Conservation (phyloP, 345 rosid species). For the Linum tenue region DNA sequence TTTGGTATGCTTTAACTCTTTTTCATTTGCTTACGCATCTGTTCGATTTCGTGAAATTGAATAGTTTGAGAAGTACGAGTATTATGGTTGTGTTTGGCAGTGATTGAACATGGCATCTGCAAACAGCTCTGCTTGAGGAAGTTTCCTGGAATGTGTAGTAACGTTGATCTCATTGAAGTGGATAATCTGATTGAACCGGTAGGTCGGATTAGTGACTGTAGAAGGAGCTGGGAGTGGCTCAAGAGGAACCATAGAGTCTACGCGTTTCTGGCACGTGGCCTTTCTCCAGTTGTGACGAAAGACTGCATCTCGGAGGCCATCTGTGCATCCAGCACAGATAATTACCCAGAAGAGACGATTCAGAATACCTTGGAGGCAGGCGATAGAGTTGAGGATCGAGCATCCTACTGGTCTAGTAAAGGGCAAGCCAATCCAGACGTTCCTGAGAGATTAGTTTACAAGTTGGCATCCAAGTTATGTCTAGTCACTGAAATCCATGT, state of each 20-base stretch:
- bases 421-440: slow-evolving; percentile 22
- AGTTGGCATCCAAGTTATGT: slow-evolving; percentile 27
- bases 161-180: slow-evolving; percentile 15
- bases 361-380: slow-evolving; percentile 31
- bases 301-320: slow-evolving; percentile 29
- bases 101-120: slow-evolving; percentile 21
- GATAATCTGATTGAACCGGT: slow-evolving; percentile 20
- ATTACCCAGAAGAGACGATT: slow-evolving; percentile 31
- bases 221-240: slow-evolving; percentile 16
- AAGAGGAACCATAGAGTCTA: slow-evolving; percentile 27
- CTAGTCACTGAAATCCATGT: slow-evolving; percentile 29
- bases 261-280: slow-evolving; percentile 30
- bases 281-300: slow-evolving; percentile 14
- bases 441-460: slow-evolving; percentile 30
- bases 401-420: slow-evolving; percentile 39
- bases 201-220: slow-evolving; percentile 3
- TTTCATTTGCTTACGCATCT: neutral
- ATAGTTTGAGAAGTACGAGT: neutral
- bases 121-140: slow-evolving; percentile 30
- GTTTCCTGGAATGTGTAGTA: slow-evolving; percentile 18
- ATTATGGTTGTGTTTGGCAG: slow-evolving; percentile 14
- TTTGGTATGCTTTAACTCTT: slow-evolving; percentile 15
- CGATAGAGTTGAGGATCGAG: slow-evolving; percentile 19
- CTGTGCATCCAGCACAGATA: slow-evolving; percentile 37
- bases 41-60: neutral